Percentiles rank a stretch among this genome's conserved stretches.
Evolutionary conservation across 2,329 filamentous ascomycete species (phyloP).

Genomic region (Neonectria magnoliae): DNA sequence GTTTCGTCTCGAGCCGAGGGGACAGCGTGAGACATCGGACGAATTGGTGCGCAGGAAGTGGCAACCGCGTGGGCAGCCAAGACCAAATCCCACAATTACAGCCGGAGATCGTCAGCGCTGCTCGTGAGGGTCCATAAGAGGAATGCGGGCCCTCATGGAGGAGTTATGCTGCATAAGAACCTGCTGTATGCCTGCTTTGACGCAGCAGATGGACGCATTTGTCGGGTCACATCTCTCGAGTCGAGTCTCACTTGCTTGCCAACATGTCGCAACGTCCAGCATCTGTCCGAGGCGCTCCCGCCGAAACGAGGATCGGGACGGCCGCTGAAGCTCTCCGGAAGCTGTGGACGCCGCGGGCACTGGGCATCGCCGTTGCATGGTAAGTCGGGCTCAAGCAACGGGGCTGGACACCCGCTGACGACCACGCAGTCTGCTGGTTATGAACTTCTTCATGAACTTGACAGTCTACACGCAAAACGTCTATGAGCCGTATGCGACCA

Average conservation of each 20-base stretch:
- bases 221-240: background rate
- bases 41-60: background rate
- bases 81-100: background rate
- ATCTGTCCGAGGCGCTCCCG: background rate
- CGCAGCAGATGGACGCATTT: background rate
- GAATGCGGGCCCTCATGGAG: background rate
- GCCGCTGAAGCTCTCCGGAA: background rate
- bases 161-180: background rate
- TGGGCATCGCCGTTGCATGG: background rate
- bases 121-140: background rate
- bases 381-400: background rate
- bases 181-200: background rate
- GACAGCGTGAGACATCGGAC: background rate
- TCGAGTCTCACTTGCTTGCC: no score
- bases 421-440: constrained; percentile 18
- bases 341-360: background rate
- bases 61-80: background rate
- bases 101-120: background rate
- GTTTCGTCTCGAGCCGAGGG: background rate
- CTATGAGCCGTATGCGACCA: constrained; percentile 32
- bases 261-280: background rate
- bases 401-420: background rate
- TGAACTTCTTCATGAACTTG: constrained; percentile 37
- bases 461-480: constrained; percentile 34
- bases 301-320: background rate